phyloP scores from a whole-genome alignment of 495 filamentous ascomycete genomes.

The Daldinia concentrica region DNA sequence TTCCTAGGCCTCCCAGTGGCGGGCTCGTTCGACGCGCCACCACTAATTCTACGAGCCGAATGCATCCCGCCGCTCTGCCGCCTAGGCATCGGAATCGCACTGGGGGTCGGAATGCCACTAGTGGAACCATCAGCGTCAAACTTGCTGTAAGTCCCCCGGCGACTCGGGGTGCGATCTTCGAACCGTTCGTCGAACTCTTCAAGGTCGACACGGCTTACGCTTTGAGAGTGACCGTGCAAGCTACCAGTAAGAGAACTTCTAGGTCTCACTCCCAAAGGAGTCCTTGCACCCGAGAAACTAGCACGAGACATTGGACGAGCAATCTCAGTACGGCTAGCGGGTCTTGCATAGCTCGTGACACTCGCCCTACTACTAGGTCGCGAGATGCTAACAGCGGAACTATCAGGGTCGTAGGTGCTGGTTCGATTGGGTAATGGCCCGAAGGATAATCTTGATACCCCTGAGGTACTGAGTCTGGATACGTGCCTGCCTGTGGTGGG shows the following conservation, averaged over 20 bases:
- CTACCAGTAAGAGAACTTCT: conserved; percentile 67
- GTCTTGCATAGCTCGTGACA: conserved; percentile 60
- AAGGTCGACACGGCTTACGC: conserved; percentile 52
- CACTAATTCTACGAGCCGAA: conserved; percentile 55
- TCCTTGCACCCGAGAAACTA: conserved; percentile 67
- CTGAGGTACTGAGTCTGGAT: conserved; percentile 61
- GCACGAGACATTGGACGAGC: conserved; percentile 71
- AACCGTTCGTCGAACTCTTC: conserved; percentile 55
- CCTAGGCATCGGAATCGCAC: conserved; percentile 60
- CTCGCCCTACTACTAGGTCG: conserved; percentile 72
- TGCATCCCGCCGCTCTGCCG: conserved; percentile 62
- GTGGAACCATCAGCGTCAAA: conserved; percentile 59
- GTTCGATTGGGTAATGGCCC: conserved; percentile 59
- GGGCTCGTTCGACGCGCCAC: conserved; percentile 52
- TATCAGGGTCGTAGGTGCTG: conserved; percentile 47
- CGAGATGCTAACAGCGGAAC: conserved; percentile 52
- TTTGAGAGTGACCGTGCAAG: conserved; percentile 61
- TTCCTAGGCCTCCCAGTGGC: conserved; percentile 40
- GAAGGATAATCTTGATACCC: conserved; percentile 63
- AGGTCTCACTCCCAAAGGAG: conserved; percentile 66
- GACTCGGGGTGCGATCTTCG: conserved; percentile 60
- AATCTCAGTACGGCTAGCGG: conserved; percentile 60
- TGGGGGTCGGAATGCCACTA: conserved; percentile 54
- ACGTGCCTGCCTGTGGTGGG: conserved; percentile 60
- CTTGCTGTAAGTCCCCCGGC: conserved; percentile 61